Evolutionary conservation across 2,329 filamentous ascomycete species (phyloP), one percentile per base, ranked within the genome.

Genomic region (Mycosphaerella arachidis): DNA sequence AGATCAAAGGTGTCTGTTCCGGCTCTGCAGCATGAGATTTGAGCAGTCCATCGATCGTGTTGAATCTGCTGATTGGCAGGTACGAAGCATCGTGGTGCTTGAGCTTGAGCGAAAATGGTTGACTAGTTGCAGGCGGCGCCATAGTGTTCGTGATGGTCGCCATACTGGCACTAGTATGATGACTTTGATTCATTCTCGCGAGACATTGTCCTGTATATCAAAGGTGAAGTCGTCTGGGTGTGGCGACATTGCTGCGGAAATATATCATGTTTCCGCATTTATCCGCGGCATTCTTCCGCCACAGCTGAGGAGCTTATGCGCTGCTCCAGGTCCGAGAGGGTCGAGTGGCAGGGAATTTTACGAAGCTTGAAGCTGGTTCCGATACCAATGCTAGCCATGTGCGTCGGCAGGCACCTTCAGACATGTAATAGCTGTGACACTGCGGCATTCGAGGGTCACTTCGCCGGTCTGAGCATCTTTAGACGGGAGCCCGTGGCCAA

Each of bases 11-110:
- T 16, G 57, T 57, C 40, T 72, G 68, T 35, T 69, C 66, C 6
- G 53, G 13, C 48, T 72, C 67, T 13, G 63, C 59, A 20, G 71
- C 72, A 60, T 72, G 68, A n/a, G 60, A 67, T 54, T 68, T 68
- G 18, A 74, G 64, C 7, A 74, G 46, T 29, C 72, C 70, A 50
- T 72, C 70, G 56, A 74, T 72, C 2, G 72, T 74, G 12, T 62
- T 56, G 64, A 67, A 71, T 13, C 58, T 58, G 30, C 67, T 63
- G 18, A 67, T 66, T 6, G 68, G 65, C n/a, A 69, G 62, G 55
- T 70, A 67, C 13, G 58, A 53, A 13, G 63, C 60, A 45, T 64
- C 63, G 50, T 64, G 60, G 54, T 64, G 63, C 13, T 61, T 55
- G 13, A 63, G 58, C 54, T 60, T 63, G 30, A 59, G 46, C 1